Conservation (phyloP, 2,329 filamentous ascomycete genomes). For the Acrocalymma vagum region DNA sequence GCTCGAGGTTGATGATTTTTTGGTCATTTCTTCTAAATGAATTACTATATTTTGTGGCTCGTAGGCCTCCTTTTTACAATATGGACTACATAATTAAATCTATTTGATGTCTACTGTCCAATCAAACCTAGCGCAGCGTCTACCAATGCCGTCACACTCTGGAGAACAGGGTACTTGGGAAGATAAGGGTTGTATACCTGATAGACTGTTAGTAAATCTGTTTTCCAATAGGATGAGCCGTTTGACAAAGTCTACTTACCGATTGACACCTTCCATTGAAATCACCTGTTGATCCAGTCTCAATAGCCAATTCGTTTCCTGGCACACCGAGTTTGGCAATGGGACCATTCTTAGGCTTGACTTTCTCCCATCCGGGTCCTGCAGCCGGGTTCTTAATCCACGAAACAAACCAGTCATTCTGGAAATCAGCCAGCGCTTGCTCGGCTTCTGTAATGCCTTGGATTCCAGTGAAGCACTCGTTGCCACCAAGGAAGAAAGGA, state of each 20-base stretch:
- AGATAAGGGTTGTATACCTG: conserved; percentile 31
- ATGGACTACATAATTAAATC: too few relatives aligned
- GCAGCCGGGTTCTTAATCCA: conserved; percentile 56
- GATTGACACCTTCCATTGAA: conserved; percentile 45
- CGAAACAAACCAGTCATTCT: conserved; percentile 53
- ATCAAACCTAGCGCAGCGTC: too few relatives aligned
- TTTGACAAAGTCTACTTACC: conserved; percentile 23
- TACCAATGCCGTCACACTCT: too few relatives aligned
- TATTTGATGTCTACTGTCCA: too few relatives aligned
- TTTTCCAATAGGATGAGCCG: background rate
- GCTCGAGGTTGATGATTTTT: too few relatives aligned
- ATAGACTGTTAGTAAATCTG: too few relatives aligned
- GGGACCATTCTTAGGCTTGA: conserved; percentile 35
- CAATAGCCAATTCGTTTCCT: conserved; percentile 42
- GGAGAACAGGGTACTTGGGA: conserved; percentile 29
- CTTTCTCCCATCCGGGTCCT: conserved; percentile 53
- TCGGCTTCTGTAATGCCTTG: conserved; percentile 48
- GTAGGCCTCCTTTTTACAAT: too few relatives aligned
- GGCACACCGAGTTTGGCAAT: conserved; percentile 46
- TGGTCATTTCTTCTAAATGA: too few relatives aligned
- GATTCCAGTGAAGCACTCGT: conserved; percentile 50
- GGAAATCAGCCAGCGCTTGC: conserved; percentile 53
- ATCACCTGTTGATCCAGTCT: conserved; percentile 38
- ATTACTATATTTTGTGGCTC: too few relatives aligned
- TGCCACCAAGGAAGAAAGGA: conserved; percentile 57